A percentile compares a stretch with the other conserved stretches of the same genome.
These are phyloP conservation scores for Fusarium anthophilum DNA, from an alignment of 2,329 filamentous ascomycete species.

Conservation along the genomic window DNA sequence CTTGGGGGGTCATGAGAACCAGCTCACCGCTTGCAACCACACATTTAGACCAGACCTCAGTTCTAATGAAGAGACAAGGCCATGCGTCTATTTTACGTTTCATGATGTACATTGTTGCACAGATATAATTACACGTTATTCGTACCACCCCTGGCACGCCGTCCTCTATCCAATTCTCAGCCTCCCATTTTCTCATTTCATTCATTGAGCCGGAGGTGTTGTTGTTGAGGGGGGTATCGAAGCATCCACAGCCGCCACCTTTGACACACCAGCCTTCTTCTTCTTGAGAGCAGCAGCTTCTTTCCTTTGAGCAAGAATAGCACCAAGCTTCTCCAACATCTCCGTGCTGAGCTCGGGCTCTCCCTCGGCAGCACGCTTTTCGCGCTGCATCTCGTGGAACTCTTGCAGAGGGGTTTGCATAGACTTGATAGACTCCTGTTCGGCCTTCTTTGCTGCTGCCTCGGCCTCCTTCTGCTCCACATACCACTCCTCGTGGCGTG, in stretches of 20 bases:
- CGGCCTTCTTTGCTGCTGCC: slow-evolving; percentile 56
- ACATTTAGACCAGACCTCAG: not conserved
- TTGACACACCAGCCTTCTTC: slow-evolving; percentile 49
- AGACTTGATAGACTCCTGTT: slow-evolving; percentile 42
- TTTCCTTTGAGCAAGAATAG: slow-evolving; percentile 67
- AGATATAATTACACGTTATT: slow-evolving; percentile 47
- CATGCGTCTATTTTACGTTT: slow-evolving; percentile 43
- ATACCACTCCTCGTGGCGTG: slow-evolving; percentile 80
- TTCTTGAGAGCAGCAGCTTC: slow-evolving; percentile 51
- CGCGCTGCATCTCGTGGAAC: slow-evolving; percentile 64
- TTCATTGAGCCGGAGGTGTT: slow-evolving; percentile 33
- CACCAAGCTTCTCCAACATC: slow-evolving; percentile 70
- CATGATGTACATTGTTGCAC: slow-evolving; percentile 47
- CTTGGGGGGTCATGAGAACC: not conserved
- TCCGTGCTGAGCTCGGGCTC: slow-evolving; percentile 65
- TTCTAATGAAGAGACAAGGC: slow-evolving; percentile 25
- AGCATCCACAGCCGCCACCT: slow-evolving; percentile 39
- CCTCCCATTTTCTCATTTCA: not conserved
- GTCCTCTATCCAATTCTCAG: slow-evolving; percentile 16
- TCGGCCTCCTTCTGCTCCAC: slow-evolving; percentile 70
- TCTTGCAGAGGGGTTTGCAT: slow-evolving; percentile 69
- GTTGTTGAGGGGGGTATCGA: slow-evolving; percentile 32
- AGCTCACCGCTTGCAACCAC: not conserved
- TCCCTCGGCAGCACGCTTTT: slow-evolving; percentile 60
- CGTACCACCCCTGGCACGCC: slow-evolving; percentile 29